Percentiles rank a stretch among this genome's conserved stretches.
phyloP scores from a whole-genome alignment of 2,329 filamentous ascomycete genomes.

The Bipolaris oryzae region DNA sequence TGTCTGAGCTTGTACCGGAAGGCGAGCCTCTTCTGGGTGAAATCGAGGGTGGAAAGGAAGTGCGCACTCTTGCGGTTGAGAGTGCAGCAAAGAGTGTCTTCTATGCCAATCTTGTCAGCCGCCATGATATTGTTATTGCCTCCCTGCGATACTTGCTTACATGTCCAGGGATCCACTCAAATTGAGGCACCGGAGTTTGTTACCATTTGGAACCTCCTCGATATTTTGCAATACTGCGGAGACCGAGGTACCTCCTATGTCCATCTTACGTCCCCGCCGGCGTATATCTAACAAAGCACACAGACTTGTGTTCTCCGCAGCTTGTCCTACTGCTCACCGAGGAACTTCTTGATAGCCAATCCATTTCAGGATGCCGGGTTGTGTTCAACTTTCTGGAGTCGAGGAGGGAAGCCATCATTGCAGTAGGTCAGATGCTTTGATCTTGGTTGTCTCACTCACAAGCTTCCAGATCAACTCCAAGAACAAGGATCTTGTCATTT shows the following conservation, averaged over 20 bases:
- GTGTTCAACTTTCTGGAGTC: conserved; percentile 97
- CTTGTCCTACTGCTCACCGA: conserved; percentile 91
- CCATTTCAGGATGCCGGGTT: conserved; percentile 85
- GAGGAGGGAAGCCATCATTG: conserved; percentile 83
- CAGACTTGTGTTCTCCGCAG: conserved; percentile 71
- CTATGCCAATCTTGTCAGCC: conserved; percentile 74
- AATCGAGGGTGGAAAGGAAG: conserved; percentile 54
- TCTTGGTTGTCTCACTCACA: conserved; percentile 28
- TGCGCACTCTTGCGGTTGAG: conserved; percentile 73
- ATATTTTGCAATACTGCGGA: conserved; percentile 86
- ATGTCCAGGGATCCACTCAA: conserved; percentile 67
- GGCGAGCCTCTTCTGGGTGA: conserved; percentile 36
- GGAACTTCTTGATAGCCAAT: conserved; percentile 94
- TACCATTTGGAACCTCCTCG: conserved; percentile 89
- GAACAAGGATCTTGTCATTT: conserved; percentile 83
- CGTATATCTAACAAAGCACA: conserved; percentile 11
- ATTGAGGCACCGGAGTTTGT: conserved; percentile 82
- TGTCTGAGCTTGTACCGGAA: conserved; percentile 46
- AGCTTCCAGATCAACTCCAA: conserved; percentile 40
- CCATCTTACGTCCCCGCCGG: not conserved
- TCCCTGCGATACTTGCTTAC: conserved; percentile 18
- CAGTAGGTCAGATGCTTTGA: conserved; percentile 56
- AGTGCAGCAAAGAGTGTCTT: conserved; percentile 83
- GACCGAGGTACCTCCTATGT: conserved; percentile 70
- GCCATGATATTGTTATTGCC: not conserved